Evolutionary conservation across 2,329 filamentous ascomycete genomes (phyloP).

Genomic region (Fusarium nisikadoi): DNA sequence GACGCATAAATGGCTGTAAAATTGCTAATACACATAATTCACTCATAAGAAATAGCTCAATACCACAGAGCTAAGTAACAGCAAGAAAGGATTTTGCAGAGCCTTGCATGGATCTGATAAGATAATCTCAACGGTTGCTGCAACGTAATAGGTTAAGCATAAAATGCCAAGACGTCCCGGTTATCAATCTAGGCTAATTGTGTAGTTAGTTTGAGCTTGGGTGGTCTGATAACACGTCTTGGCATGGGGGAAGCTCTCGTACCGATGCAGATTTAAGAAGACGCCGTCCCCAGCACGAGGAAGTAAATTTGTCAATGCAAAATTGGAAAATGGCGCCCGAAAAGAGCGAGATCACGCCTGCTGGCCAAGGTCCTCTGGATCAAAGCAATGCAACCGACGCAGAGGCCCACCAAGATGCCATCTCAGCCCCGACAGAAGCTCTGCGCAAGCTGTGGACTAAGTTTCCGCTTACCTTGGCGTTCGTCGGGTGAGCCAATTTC

Average conservation of each 20-base stretch:
- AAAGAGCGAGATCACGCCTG: not conserved
- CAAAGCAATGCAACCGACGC: not conserved
- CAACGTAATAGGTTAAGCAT: not conserved
- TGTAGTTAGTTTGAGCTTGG: not conserved
- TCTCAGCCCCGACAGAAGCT: not conserved
- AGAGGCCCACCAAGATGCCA: not conserved
- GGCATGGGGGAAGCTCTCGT: not conserved
- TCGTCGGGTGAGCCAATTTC: not conserved
- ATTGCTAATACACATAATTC: accelerated
- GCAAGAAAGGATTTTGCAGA: too few relatives aligned
- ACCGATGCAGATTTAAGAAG: not conserved
- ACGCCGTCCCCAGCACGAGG: too few relatives aligned
- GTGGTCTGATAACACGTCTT: not conserved
- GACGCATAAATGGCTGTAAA: accelerated
- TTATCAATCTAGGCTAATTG: not conserved
- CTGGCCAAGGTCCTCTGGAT: not conserved
- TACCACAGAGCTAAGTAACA: too few relatives aligned
- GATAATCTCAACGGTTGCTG: too few relatives aligned
- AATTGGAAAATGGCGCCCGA: not conserved
- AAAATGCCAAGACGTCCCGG: not conserved
- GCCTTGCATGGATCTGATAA: too few relatives aligned
- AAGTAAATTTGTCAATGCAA: not conserved
- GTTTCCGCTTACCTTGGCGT: not conserved
- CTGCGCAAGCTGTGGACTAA: not conserved
- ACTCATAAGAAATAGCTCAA: not conserved